Evolutionary conservation across 352 stramenopile species (phyloP).

Genomic region (Globisporangium sylvaticum): DNA sequence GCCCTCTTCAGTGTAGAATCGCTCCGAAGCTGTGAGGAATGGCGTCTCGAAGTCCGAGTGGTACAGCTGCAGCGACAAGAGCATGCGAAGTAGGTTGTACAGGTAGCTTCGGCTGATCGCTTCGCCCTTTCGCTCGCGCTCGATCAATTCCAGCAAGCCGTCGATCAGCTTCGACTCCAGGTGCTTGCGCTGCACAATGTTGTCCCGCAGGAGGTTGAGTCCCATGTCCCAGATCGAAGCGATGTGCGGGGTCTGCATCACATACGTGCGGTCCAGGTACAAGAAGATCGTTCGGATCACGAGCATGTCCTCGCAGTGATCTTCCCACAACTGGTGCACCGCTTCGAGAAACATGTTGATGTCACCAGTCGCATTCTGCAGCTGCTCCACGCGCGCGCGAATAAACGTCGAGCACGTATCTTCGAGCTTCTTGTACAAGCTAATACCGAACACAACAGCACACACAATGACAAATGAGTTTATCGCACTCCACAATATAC

Average conservation of each 20-base stretch:
- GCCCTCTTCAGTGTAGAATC: constrained; percentile 87
- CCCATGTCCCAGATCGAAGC: constrained; percentile 91
- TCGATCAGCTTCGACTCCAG: constrained; percentile 72
- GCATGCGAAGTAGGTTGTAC: constrained; percentile 80
- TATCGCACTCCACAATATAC: too few species aligned
- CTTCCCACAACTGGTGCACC: constrained; percentile 82
- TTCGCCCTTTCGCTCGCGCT: constrained; percentile 85
- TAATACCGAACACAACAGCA: constrained; percentile 5
- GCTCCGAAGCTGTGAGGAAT: constrained; percentile 83
- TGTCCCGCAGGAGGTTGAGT: constrained; percentile 61
- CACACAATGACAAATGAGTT: background rate
- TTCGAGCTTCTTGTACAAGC: constrained; percentile 66
- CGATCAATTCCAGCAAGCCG: constrained; percentile 78
- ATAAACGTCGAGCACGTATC: constrained; percentile 71
- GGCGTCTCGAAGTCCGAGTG: constrained; percentile 79
- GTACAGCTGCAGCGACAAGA: constrained; percentile 84
- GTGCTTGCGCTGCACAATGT: constrained; percentile 46
- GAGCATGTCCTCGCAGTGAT: constrained; percentile 91
- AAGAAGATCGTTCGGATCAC: constrained; percentile 93
- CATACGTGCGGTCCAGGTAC: constrained; percentile 90
- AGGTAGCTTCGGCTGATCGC: constrained; percentile 80
- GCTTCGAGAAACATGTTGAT: constrained; percentile 68
- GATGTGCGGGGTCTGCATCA: constrained; percentile 82
- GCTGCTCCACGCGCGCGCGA: constrained; percentile 38
- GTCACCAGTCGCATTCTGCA: constrained; percentile 60